These are phyloP conservation scores for Penicillium mononematosum DNA, from an alignment of 495 filamentous ascomycete genomes.

Conservation along the genomic window DNA sequence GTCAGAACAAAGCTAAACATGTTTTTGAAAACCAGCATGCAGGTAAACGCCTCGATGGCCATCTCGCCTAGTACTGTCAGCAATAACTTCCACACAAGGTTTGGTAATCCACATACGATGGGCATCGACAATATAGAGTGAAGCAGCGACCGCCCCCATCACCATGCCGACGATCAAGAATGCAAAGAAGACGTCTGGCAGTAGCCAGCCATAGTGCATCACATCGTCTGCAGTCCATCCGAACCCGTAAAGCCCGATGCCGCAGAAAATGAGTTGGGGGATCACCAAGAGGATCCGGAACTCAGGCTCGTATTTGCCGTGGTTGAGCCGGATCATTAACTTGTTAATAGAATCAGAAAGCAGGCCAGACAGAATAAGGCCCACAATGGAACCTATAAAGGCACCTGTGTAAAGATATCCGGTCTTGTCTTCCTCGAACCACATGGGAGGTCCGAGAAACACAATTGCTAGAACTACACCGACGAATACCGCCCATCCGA, in stretches of 20 bases:
- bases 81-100: neutral
- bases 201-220: conserved; percentile 62
- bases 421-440: conserved; percentile 75
- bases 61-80: conserved; percentile 60
- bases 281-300: conserved; percentile 81
- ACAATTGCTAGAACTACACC: conserved; percentile 82
- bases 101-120: conserved; percentile 62
- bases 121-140: conserved; percentile 92
- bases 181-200: conserved; percentile 75
- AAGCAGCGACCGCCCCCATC: conserved; percentile 78
- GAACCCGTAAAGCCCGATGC: conserved; percentile 80
- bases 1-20: conserved; percentile 87
- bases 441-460: conserved; percentile 75
- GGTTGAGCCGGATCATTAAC: conserved; percentile 68
- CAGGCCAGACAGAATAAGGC: conserved; percentile 71
- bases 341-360: conserved; percentile 72
- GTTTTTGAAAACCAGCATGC: conserved; percentile 89
- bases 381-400: conserved; percentile 78
- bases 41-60: conserved; percentile 87
- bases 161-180: conserved; percentile 85
- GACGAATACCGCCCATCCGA: conserved; percentile 95
- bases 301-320: conserved; percentile 86
- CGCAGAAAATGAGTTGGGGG: conserved; percentile 74
- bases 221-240: conserved; percentile 65
- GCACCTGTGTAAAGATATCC: conserved; percentile 88